A percentile compares a stretch with the other conserved stretches of the same genome.
phyloP scores from a whole-genome alignment of 305 asterid genomes.

The Ilex paraguariensis region DNA sequence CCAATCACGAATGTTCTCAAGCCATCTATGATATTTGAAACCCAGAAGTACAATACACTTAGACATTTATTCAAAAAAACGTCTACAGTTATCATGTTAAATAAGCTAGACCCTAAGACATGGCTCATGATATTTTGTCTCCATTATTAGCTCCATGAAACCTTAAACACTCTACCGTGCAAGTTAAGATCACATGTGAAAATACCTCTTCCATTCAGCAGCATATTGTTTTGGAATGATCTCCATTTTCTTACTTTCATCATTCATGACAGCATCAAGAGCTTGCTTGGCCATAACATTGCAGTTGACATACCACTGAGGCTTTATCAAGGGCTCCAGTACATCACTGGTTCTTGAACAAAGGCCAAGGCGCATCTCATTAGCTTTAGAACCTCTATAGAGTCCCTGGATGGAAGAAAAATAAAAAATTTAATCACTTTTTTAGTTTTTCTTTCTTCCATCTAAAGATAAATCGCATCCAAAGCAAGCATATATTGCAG shows the following conservation, averaged over 20 bases:
- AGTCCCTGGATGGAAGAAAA: conserved; percentile 30
- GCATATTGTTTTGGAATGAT: conserved; percentile 84
- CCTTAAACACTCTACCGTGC: no score
- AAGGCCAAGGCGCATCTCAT: conserved; percentile 88
- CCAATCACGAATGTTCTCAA: conserved; percentile 93
- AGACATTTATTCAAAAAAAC: no score
- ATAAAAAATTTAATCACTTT: no score
- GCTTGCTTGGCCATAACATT: conserved; percentile 60
- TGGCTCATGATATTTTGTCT: no score
- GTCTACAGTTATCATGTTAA: no score
- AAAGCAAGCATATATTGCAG: no score
- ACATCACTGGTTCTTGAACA: conserved; percentile 89
- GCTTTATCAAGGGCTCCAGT: conserved; percentile 85
- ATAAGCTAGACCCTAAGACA: no score
- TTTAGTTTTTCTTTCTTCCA: no score
- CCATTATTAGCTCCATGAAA: no score
- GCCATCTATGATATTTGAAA: conserved; percentile 67
- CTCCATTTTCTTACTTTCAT: conserved; percentile 48
- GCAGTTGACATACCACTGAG: conserved; percentile 84
- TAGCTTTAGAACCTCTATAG: conserved; percentile 57
- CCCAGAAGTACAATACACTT: neutral
- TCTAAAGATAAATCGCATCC: no score
- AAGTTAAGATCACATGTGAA: neutral
- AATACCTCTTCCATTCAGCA: conserved; percentile 69
- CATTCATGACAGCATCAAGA: conserved; percentile 49